phyloP scores from a whole-genome alignment of 805 yeast genomes.

The Pichia californica region DNA sequence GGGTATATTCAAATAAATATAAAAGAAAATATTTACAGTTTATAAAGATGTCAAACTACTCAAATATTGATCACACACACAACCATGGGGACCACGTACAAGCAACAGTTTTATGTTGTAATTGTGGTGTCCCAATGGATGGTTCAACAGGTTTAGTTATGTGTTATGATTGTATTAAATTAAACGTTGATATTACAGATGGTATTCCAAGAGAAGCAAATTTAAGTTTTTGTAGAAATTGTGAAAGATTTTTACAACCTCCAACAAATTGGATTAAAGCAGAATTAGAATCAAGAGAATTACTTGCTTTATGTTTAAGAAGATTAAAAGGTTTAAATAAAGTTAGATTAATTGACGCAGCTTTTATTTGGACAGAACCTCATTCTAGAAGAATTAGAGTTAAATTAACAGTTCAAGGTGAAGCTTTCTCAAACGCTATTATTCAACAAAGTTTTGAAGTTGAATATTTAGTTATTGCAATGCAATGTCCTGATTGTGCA shows the following conservation, averaged over 20 bases:
- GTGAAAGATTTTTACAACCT: constrained; percentile 93
- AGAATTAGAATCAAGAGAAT: constrained; percentile 85
- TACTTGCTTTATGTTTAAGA: constrained; percentile 83
- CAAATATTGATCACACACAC: constrained; percentile 31
- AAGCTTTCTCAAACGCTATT: constrained; percentile 85
- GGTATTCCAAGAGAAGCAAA: constrained; percentile 94
- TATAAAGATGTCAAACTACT: constrained; percentile 40
- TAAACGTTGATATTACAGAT: constrained; percentile 88
- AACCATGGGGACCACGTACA: constrained; percentile 15
- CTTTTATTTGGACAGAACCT: constrained; percentile 98
- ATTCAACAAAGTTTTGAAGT: constrained; percentile 93
- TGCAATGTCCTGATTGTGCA: constrained; percentile 99
- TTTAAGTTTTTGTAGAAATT: constrained; percentile 90
- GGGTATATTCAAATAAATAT: too few species aligned
- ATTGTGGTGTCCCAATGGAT: constrained; percentile 98
- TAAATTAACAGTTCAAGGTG: constrained; percentile 93
- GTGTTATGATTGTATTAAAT: constrained; percentile 96
- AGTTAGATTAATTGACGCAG: constrained; percentile 85
- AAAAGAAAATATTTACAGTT: too few species aligned
- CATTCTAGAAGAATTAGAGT: constrained; percentile 92
- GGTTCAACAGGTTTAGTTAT: constrained; percentile 89
- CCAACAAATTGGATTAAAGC: constrained; percentile 92
- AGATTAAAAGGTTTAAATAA: constrained; percentile 81
- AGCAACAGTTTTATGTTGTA: constrained; percentile 93
- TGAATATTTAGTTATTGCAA: constrained; percentile 86